These are phyloP conservation scores for Colletotrichum aenigma DNA, from an alignment of 2,329 filamentous ascomycete species.

Conservation along the genomic window DNA sequence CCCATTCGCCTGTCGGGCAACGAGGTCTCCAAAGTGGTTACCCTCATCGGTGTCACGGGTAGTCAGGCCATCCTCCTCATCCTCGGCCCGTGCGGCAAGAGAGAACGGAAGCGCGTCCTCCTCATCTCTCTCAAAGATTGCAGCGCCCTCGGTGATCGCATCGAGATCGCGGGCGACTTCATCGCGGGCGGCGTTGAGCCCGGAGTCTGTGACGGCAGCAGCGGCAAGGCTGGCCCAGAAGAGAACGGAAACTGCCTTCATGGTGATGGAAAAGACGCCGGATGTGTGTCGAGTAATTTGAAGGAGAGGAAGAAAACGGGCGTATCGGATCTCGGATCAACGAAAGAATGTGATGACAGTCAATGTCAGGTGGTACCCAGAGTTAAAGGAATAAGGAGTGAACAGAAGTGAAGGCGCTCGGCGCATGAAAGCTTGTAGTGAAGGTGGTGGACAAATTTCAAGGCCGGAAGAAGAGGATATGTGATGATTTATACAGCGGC, in stretches of 20 bases:
- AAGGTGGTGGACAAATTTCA: background rate
- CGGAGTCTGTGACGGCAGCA: background rate
- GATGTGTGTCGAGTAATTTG: background rate
- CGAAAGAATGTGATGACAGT: background rate
- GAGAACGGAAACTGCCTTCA: constrained; percentile 9
- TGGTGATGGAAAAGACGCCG: background rate
- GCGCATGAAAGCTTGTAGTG: background rate
- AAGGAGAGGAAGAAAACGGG: background rate
- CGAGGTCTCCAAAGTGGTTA: background rate
- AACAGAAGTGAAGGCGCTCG: background rate
- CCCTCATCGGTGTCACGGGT: background rate
- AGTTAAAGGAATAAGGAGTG: background rate
- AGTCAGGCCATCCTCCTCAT: background rate
- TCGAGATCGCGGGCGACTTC: background rate
- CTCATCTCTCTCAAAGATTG: background rate
- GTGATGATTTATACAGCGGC: background rate
- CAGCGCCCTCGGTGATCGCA: background rate
- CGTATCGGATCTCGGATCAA: background rate
- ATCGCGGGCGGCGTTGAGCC: background rate
- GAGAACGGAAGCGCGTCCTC: background rate
- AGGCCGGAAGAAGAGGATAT: background rate
- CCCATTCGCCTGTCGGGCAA: background rate
- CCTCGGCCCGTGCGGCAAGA: background rate
- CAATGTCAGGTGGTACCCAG: background rate
- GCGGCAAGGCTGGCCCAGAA: constrained; percentile 2